Evolutionary conservation across 1,284 basidiomycete species (phyloP).

Genomic region (Pyrrhoderma noxium): DNA sequence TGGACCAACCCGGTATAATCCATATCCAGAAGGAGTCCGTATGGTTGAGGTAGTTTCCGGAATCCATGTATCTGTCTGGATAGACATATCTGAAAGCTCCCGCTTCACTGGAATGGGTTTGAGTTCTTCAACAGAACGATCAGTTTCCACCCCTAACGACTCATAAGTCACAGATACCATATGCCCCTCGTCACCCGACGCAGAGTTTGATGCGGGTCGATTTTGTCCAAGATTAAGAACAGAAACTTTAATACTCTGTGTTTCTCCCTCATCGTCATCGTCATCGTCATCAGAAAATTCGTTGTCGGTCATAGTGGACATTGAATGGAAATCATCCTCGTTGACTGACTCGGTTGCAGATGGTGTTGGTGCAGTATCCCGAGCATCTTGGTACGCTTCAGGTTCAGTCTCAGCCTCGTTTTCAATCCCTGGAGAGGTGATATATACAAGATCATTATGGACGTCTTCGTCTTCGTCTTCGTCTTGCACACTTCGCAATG

Average conservation of each 20-base stretch:
- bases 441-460: slow-evolving; percentile 44
- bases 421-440: slow-evolving; percentile 53
- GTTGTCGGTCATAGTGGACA: slow-evolving; percentile 65
- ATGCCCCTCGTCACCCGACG: no score
- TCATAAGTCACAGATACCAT: slow-evolving; percentile 29
- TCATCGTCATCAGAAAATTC: slow-evolving; percentile 40
- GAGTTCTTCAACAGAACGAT: slow-evolving; percentile 27
- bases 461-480: slow-evolving; percentile 31
- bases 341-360: slow-evolving; percentile 36
- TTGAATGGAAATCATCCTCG: slow-evolving; percentile 66
- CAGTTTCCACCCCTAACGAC: slow-evolving; percentile 32
- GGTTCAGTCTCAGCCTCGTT: slow-evolving; percentile 49
- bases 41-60: slow-evolving; percentile 25
- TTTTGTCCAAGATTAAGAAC: slow-evolving; percentile 26
- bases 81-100: slow-evolving; percentile 61
- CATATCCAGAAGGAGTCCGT: slow-evolving; percentile 21
- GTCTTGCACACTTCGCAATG: slow-evolving; percentile 28
- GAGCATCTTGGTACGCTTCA: slow-evolving; percentile 79
- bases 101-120: slow-evolving; percentile 32
- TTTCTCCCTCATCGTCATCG: slow-evolving; percentile 51
- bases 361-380: slow-evolving; percentile 64
- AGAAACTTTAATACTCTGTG: slow-evolving; percentile 60
- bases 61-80: slow-evolving; percentile 69
- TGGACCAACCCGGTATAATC: slow-evolving; percentile 52
- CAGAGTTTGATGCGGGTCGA: slow-evolving; percentile 17